Conservation (phyloP, 2,329 filamentous ascomycete genomes). For the Aspergillus nomiae region DNA sequence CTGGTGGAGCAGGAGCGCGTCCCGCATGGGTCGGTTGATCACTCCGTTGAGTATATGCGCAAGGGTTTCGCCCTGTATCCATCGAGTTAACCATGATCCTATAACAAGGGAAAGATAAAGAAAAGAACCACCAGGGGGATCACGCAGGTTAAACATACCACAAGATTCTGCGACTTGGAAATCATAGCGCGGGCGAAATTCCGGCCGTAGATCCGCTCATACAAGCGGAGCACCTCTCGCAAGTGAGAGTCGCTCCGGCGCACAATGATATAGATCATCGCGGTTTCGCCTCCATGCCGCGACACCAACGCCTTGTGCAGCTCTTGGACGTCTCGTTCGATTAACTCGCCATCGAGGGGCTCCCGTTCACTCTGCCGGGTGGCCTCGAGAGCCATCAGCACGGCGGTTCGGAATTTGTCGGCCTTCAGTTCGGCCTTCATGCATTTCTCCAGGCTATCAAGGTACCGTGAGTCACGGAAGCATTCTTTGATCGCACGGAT, state of each 20-base stretch:
- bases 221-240: slow-evolving; percentile 73
- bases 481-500: slow-evolving; percentile 82
- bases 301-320: slow-evolving; percentile 71
- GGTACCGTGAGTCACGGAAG: slow-evolving; percentile 91
- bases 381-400: slow-evolving; percentile 81
- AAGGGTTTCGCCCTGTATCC: slow-evolving; percentile 79
- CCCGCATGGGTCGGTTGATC: slow-evolving; percentile 92
- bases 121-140: neutral
- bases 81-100: slow-evolving; percentile 12
- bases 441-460: slow-evolving; percentile 75
- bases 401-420: slow-evolving; percentile 91
- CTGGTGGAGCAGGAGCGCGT: slow-evolving; percentile 87
- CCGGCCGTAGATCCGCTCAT: slow-evolving; percentile 70
- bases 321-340: slow-evolving; percentile 72
- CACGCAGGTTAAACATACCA: slow-evolving; percentile 65
- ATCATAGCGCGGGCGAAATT: slow-evolving; percentile 91
- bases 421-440: slow-evolving; percentile 93
- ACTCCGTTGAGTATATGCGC: slow-evolving; percentile 95
- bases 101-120: neutral
- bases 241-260: slow-evolving; percentile 79
- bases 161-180: slow-evolving; percentile 85
- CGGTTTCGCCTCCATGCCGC: slow-evolving; percentile 76
- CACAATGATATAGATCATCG: slow-evolving; percentile 84
- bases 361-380: slow-evolving; percentile 80
- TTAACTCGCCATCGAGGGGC: slow-evolving; percentile 60